Evolutionary conservation across 805 yeast genomes (phyloP).

Genomic region (Wickerhamiella musiphila): DNA sequence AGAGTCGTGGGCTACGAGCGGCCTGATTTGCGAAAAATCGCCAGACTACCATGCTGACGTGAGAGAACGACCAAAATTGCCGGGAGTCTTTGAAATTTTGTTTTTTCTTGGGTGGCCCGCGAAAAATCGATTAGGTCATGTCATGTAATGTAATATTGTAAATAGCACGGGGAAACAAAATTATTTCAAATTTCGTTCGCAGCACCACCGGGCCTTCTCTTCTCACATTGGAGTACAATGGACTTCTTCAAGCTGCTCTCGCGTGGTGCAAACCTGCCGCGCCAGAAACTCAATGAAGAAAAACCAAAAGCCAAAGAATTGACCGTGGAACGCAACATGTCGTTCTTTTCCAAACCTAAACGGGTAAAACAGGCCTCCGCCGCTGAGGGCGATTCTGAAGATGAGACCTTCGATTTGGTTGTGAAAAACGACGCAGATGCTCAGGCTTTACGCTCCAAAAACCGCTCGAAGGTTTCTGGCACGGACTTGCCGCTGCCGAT

Average conservation of each 20-base stretch:
- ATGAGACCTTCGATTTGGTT: constrained; percentile 4
- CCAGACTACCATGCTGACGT: too few species aligned
- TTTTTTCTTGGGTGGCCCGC: too few species aligned
- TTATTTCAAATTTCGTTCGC: too few species aligned
- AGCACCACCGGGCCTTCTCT: too few species aligned
- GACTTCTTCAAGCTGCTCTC: constrained; percentile 76
- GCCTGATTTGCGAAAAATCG: too few species aligned
- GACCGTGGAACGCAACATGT: constrained; percentile 55
- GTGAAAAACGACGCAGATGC: constrained; percentile 47
- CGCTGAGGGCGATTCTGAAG: not conserved
- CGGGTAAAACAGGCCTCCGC: not conserved
- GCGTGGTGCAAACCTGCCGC: constrained; percentile 66
- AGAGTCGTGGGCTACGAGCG: too few species aligned
- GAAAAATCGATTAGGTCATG: too few species aligned
- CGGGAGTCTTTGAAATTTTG: too few species aligned
- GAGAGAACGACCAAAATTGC: too few species aligned
- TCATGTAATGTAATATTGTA: too few species aligned
- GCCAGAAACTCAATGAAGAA: constrained; percentile 14
- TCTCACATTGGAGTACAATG: constrained; percentile 26
- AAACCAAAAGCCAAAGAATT: constrained; percentile 12
- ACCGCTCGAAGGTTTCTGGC: constrained; percentile 61
- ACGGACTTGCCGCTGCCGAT: constrained; percentile 80
- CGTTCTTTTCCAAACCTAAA: constrained; percentile 52
- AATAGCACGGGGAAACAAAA: too few species aligned
- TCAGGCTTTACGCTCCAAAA: constrained; percentile 34